Percentiles rank a stretch among this genome's conserved stretches.
phyloP scores from a whole-genome alignment of 2,329 filamentous ascomycete genomes.

The Trichoderma hamatum region DNA sequence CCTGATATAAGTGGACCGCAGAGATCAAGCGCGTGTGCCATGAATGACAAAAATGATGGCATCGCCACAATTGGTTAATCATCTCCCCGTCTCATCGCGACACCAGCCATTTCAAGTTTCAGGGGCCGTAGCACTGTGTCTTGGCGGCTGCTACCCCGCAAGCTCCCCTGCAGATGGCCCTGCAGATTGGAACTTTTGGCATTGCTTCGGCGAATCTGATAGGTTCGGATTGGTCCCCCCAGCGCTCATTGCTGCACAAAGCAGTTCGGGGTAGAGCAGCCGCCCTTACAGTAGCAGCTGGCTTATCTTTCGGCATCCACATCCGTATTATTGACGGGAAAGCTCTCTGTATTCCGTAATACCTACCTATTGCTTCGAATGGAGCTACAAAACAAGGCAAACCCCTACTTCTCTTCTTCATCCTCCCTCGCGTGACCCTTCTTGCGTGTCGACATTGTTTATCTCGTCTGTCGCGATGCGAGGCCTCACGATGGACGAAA shows the following conservation, averaged over 20 bases:
- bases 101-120: slow-evolving; percentile 6
- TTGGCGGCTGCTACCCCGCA: slow-evolving; percentile 21
- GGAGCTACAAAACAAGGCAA: not conserved
- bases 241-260: slow-evolving; percentile 13
- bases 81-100: not conserved
- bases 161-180: not conserved
- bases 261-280: not conserved
- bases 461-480: not conserved
- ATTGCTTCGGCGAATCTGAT: not conserved
- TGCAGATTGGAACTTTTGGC: slow-evolving; percentile 24
- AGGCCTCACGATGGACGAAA: slow-evolving; percentile 41
- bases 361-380: not conserved
- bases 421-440: not conserved
- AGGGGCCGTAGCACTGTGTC: slow-evolving; percentile 5
- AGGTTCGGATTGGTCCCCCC: not conserved
- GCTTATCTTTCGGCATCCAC: slow-evolving; percentile 4
- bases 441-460: not conserved
- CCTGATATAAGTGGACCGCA: not conserved
- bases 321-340: not conserved
- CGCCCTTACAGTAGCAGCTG: not conserved
- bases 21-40: not conserved
- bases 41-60: slow-evolving; percentile 21
- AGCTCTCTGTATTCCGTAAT: not conserved
- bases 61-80: not conserved
- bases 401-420: not conserved